phyloP scores from a whole-genome alignment of 345 rosid species.

The Theobroma cacao region DNA sequence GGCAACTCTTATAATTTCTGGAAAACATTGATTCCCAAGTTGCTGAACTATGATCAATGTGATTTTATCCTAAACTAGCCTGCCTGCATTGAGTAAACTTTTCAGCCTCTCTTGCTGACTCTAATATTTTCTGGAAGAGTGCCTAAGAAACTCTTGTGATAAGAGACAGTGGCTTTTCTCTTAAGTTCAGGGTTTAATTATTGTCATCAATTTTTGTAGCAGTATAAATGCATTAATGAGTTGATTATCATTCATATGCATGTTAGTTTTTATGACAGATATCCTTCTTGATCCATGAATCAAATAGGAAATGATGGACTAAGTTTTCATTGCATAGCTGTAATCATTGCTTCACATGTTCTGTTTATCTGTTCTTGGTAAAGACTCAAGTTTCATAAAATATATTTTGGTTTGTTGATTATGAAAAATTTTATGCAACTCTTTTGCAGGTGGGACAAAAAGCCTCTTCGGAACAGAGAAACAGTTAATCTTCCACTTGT shows the following conservation, averaged over 20 bases:
- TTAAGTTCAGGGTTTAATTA: neutral
- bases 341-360: neutral
- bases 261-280: neutral
- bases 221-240: neutral
- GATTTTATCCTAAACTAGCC: neutral
- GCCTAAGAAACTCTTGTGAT: neutral
- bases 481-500: conserved; percentile 51
- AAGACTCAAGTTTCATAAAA: too few relatives aligned
- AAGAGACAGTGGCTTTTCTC: neutral
- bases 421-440: neutral
- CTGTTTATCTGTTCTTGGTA: neutral
- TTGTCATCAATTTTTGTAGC: neutral
- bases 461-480: conserved; percentile 65
- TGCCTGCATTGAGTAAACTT: neutral
- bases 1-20: neutral
- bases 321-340: too few relatives aligned
- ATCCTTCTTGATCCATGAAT: neutral
- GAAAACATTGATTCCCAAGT: neutral
- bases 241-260: neutral
- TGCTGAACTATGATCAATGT: neutral
- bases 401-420: neutral
- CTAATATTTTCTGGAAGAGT: neutral
- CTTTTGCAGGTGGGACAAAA: conserved; percentile 80
- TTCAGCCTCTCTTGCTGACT: neutral
- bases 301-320: neutral